Conservation (phyloP, 2,329 filamentous ascomycete species). For the Aspergillus bombycis region DNA sequence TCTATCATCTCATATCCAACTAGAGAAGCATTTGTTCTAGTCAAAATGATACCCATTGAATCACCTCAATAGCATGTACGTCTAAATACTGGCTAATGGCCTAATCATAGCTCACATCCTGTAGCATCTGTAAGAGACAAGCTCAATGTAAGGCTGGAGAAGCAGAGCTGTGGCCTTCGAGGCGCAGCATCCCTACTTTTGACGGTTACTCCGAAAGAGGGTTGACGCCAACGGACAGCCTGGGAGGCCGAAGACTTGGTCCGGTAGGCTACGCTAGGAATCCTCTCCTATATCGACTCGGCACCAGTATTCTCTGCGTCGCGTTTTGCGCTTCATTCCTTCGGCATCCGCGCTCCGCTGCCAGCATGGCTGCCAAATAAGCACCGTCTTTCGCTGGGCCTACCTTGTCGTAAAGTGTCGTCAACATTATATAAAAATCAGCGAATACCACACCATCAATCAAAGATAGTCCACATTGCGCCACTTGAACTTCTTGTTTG, state of each 20-base stretch:
- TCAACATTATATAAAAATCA: no score
- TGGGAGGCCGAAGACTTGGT: neutral
- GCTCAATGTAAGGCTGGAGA: neutral
- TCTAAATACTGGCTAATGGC: neutral
- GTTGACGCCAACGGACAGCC: neutral
- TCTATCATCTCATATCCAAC: neutral
- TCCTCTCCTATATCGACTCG: neutral
- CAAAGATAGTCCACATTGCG: conserved; percentile 77
- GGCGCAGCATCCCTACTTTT: neutral
- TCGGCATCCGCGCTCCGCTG: neutral
- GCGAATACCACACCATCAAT: conserved; percentile 33
- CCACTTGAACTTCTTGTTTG: conserved; percentile 88
- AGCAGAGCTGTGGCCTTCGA: neutral
- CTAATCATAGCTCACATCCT: neutral
- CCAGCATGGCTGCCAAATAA: neutral
- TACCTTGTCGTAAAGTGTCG: neutral
- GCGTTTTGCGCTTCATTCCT: neutral
- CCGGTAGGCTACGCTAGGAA: neutral
- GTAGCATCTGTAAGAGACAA: neutral
- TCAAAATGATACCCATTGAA: neutral
- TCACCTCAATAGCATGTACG: neutral
- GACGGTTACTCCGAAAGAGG: no score
- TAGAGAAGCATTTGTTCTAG: neutral
- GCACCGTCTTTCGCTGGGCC: neutral
- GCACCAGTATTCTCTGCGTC: neutral